phyloP scores from a whole-genome alignment of 139 green algal species.

The Tetraselmis striata region DNA sequence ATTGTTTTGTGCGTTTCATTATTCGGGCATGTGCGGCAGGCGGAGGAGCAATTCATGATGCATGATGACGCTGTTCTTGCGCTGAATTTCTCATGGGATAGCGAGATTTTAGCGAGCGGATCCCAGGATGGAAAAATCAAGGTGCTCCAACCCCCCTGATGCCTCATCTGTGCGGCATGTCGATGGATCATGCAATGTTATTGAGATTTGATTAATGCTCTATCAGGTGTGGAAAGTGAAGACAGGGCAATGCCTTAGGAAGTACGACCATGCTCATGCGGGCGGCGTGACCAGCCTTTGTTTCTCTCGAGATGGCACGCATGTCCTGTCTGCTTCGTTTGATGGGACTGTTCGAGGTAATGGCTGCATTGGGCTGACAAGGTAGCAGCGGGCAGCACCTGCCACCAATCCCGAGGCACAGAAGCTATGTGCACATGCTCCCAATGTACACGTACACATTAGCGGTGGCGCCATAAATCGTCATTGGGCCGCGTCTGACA shows the following conservation, averaged over 20 bases:
- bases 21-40: too few relatives aligned
- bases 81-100: conserved; percentile 75
- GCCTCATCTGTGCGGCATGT: neutral
- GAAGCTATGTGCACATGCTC: too few relatives aligned
- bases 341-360: conserved; percentile 54
- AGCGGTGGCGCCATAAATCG: too few relatives aligned
- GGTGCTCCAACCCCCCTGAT: conserved; percentile 13
- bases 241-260: conserved; percentile 84
- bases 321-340: conserved; percentile 85
- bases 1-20: too few relatives aligned
- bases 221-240: conserved; percentile 85
- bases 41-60: conserved; percentile 95
- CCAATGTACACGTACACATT: too few relatives aligned
- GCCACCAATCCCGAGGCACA: too few relatives aligned
- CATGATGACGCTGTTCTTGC: conserved; percentile 87
- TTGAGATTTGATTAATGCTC: neutral
- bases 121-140: conserved; percentile 61
- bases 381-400: neutral
- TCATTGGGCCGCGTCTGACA: too few relatives aligned
- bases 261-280: conserved; percentile 81
- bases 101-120: conserved; percentile 80
- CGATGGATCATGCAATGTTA: neutral
- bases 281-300: conserved; percentile 80
- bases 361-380: neutral
- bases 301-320: conserved; percentile 80